Evolutionary conservation across 352 stramenopile genomes (phyloP).

Genomic region (Peronosclerospora sorghi): DNA sequence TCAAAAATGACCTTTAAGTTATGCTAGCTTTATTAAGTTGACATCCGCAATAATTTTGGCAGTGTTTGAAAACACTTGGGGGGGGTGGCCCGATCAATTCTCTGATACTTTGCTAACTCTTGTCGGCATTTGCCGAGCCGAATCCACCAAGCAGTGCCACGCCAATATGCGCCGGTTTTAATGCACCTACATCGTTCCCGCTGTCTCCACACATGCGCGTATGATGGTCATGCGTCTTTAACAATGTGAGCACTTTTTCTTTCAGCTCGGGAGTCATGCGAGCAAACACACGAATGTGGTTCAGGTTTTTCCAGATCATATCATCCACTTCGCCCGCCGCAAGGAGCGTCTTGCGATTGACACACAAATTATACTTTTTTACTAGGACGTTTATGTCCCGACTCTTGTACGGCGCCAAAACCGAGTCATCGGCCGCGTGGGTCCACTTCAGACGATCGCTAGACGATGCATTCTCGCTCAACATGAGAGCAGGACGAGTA

Average conservation of each 20-base stretch:
- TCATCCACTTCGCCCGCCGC: slow-evolving; percentile 69
- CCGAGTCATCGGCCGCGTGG: slow-evolving; percentile 57
- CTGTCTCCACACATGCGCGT: slow-evolving; percentile 98
- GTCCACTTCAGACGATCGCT: slow-evolving; percentile 64
- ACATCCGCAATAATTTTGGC: no score
- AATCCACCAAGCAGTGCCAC: slow-evolving; percentile 75
- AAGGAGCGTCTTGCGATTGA: slow-evolving; percentile 69
- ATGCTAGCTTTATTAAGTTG: no score
- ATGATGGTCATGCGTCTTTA: slow-evolving; percentile 88
- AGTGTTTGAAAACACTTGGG: no score
- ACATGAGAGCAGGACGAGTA: slow-evolving; percentile 52
- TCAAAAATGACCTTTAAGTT: no score
- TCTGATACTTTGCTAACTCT: slow-evolving; percentile 73
- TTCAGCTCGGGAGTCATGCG: slow-evolving; percentile 95
- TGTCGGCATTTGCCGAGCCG: slow-evolving; percentile 78
- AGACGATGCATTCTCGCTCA: slow-evolving; percentile 35
- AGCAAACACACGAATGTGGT: slow-evolving; percentile 90
- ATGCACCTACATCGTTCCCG: slow-evolving; percentile 94
- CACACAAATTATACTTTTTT: slow-evolving; percentile 81
- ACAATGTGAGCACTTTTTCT: slow-evolving; percentile 89
- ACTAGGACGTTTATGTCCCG: slow-evolving; percentile 40
- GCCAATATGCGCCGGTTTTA: slow-evolving; percentile 89
- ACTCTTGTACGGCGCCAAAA: slow-evolving; percentile 58
- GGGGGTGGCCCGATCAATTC: slow-evolving; percentile 31
- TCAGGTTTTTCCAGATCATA: slow-evolving; percentile 68